Evolutionary conservation across 2,329 filamentous ascomycete species (phyloP).

Genomic region (Leptographium procerum): DNA sequence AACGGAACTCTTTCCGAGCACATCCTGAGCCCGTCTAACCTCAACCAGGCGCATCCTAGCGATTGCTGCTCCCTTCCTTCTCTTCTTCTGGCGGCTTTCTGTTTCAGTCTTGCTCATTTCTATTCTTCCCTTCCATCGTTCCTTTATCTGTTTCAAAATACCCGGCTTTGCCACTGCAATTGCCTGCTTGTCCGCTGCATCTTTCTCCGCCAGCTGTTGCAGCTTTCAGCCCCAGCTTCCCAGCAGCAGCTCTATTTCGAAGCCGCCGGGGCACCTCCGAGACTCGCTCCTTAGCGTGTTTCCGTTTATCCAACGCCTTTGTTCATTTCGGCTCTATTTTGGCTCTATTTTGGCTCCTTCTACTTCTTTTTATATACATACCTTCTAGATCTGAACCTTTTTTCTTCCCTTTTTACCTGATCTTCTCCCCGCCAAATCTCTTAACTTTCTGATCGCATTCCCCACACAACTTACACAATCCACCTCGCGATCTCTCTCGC

Average conservation of each 20-base stretch:
- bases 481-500: not conserved
- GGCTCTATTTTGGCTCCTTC: not conserved
- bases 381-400: not conserved
- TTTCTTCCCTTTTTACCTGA: not conserved
- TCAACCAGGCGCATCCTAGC: not conserved
- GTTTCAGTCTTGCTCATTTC: not conserved
- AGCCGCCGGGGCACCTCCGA: conserved; percentile 1
- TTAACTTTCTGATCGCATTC: not conserved
- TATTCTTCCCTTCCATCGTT: not conserved
- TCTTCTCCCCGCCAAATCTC: not conserved
- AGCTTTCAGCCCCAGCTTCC: not conserved
- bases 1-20: not conserved
- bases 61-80: not conserved
- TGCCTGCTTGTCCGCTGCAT: not conserved
- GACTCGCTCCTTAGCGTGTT: conserved; percentile 3
- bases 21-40: not conserved
- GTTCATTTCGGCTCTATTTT: not conserved
- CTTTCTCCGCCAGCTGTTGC: not conserved
- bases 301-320: not conserved
- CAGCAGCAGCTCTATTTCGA: not conserved
- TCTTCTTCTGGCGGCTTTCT: not conserved
- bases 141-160: not conserved
- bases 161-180: not conserved
- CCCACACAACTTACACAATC: not conserved
- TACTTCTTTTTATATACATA: not conserved